Conservation (phyloP, 495 filamentous ascomycete species). For the Cercophora samala region DNA sequence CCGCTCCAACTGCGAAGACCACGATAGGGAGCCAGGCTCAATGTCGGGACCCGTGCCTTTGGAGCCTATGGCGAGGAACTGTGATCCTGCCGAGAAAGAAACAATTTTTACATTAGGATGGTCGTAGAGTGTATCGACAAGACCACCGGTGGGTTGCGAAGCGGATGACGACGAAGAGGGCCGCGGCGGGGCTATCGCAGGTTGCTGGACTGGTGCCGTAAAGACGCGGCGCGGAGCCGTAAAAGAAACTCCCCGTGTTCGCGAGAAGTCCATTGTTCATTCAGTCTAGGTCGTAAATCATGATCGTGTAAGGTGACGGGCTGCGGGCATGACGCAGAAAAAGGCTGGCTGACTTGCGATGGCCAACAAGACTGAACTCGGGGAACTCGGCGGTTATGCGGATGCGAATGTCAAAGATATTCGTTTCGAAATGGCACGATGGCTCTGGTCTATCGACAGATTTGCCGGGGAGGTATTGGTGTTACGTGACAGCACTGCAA, state of each 20-base stretch:
- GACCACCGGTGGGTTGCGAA: conserved; percentile 23
- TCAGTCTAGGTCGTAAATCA: conserved; percentile 23
- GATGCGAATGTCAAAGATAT: not conserved
- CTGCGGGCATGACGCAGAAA: not conserved
- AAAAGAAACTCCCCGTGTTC: conserved; percentile 26
- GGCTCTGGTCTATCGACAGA: conserved; percentile 16
- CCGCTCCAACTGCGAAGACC: conserved; percentile 71
- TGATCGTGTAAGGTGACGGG: conserved; percentile 8
- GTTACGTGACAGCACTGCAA: conserved; percentile 2
- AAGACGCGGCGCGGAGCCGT: conserved; percentile 40
- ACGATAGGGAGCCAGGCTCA: conserved; percentile 61
- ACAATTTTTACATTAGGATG: conserved; percentile 65
- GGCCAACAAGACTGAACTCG: not conserved
- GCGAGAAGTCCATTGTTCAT: conserved; percentile 31
- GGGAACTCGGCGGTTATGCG: conserved; percentile 2
- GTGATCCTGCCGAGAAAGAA: conserved; percentile 56
- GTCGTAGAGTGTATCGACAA: conserved; percentile 68
- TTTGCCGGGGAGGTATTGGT: not conserved
- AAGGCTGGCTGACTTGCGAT: not conserved
- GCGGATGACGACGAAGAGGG: conserved; percentile 27
- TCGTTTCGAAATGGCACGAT: conserved; percentile 26
- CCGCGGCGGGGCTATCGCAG: conserved; percentile 12
- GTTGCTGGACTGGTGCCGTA: conserved; percentile 34
- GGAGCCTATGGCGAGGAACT: conserved; percentile 32
- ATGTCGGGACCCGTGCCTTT: conserved; percentile 38